Conservation (phyloP, 306 rosid species). For the Sicyos edulis region DNA sequence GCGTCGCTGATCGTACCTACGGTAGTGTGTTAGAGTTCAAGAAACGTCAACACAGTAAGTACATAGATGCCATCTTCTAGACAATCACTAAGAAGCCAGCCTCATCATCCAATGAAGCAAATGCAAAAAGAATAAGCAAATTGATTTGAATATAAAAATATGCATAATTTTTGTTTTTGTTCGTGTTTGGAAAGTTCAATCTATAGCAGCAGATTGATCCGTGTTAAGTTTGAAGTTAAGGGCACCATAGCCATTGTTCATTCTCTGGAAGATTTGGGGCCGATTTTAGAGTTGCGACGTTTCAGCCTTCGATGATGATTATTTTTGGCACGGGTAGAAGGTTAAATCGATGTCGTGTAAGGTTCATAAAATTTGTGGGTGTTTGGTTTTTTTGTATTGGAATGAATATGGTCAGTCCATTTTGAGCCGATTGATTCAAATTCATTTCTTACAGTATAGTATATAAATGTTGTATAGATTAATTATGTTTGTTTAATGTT, state of each 20-base stretch:
- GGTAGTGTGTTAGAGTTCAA: slow-evolving; percentile 80
- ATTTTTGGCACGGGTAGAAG: background rate
- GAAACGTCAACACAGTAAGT: slow-evolving; percentile 36
- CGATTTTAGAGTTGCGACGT: background rate
- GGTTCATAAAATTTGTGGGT: background rate
- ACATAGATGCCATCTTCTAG: slow-evolving; percentile 45
- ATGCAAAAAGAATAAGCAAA: background rate
- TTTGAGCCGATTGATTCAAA: background rate
- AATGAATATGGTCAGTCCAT: slow-evolving; percentile 17
- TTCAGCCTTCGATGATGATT: background rate
- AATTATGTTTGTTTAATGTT: too few species aligned
- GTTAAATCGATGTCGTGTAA: background rate
- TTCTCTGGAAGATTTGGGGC: background rate
- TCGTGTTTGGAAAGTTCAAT: background rate
- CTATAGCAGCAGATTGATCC: background rate
- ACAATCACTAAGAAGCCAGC: background rate
- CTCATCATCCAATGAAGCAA: background rate
- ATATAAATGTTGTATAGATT: background rate
- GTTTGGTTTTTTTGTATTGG: background rate
- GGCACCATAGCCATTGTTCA: background rate
- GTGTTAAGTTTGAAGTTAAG: background rate
- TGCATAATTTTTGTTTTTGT: background rate
- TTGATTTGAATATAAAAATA: slow-evolving; percentile 8
- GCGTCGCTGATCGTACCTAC: slow-evolving; percentile 72
- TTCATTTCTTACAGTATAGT: background rate